These are phyloP conservation scores for Cystobasidiaceae sp. DNA, from an alignment of 1,284 basidiomycete species.

Conservation along the genomic window DNA sequence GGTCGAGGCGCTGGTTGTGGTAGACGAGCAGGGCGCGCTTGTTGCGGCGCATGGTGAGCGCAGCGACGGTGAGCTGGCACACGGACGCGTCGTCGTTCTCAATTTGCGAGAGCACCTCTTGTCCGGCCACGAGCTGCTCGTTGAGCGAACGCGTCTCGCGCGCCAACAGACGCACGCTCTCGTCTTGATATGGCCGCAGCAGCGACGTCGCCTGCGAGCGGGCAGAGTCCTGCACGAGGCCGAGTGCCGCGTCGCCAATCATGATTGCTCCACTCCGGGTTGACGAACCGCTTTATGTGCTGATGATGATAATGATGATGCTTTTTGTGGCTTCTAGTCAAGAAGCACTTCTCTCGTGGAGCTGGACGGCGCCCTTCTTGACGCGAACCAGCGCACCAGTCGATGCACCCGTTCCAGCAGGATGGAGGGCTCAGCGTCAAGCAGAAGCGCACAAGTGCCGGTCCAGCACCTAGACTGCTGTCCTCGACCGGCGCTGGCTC, in stretches of 20 bases:
- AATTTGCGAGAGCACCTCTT: conserved; percentile 47
- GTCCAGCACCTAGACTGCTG: background rate
- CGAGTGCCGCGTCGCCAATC: conserved; percentile 68
- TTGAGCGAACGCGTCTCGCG: conserved; percentile 86
- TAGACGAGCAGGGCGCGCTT: conserved; percentile 91
- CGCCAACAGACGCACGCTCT: conserved; percentile 74
- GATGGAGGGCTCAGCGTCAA: background rate
- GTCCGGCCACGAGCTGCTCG: conserved; percentile 44
- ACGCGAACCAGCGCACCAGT: background rate
- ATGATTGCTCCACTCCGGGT: background rate
- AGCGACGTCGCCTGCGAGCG: conserved; percentile 75
- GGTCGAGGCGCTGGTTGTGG: conserved; percentile 74
- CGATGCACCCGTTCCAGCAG: conserved; percentile 25
- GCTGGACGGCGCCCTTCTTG: background rate
- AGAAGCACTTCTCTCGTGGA: background rate
- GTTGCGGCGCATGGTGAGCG: conserved; percentile 81
- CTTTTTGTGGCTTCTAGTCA: too few relatives aligned
- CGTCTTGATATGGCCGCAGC: conserved; percentile 86
- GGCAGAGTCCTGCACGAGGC: conserved; percentile 78
- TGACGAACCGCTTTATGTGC: background rate
- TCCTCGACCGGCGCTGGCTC: background rate
- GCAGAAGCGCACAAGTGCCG: background rate
- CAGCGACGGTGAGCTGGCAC: conserved; percentile 73
- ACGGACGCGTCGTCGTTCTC: conserved; percentile 51
- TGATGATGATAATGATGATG: background rate